A percentile compares a stretch with the other conserved stretches of the same genome.
phyloP scores from a whole-genome alignment of 352 stramenopile species.

The Phytophthora sp. region DNA sequence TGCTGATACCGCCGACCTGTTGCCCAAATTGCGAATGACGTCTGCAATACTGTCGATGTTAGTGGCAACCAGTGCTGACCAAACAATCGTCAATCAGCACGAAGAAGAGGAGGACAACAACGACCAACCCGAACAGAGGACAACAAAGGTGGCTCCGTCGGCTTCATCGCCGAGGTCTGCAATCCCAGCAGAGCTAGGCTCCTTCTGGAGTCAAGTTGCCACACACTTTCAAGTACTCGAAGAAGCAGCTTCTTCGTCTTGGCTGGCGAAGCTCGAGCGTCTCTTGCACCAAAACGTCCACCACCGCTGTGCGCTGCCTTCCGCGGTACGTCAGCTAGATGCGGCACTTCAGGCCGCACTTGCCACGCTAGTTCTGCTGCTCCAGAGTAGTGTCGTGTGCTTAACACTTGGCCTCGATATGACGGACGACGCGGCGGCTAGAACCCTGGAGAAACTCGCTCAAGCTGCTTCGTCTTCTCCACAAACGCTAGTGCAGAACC shows the following conservation, averaged over 20 bases:
- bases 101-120: slow-evolving; percentile 40
- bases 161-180: not conserved
- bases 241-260: slow-evolving; percentile 31
- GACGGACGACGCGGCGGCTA: slow-evolving; percentile 16
- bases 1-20: slow-evolving; percentile 1
- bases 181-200: slow-evolving; percentile 8
- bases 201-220: slow-evolving; percentile 30
- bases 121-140: slow-evolving; percentile 22
- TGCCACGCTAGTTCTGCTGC: slow-evolving; percentile 17
- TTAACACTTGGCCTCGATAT: slow-evolving; percentile 15
- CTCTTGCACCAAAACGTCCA: slow-evolving; percentile 67
- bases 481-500: slow-evolving; percentile 39
- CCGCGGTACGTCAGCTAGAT: slow-evolving; percentile 41
- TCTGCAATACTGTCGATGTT: slow-evolving; percentile 15
- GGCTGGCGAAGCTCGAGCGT: slow-evolving; percentile 47
- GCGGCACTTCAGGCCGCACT: slow-evolving; percentile 33
- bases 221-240: slow-evolving; percentile 36
- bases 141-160: not conserved
- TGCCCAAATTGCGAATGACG: slow-evolving; percentile 27
- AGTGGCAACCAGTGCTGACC: not conserved
- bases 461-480: slow-evolving; percentile 31
- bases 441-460: slow-evolving; percentile 37
- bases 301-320: slow-evolving; percentile 49
- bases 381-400: slow-evolving; percentile 26
- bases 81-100: not conserved